Evolutionary conservation across 1,284 basidiomycete genomes (phyloP).

Genomic region (Puccinia triticina): DNA sequence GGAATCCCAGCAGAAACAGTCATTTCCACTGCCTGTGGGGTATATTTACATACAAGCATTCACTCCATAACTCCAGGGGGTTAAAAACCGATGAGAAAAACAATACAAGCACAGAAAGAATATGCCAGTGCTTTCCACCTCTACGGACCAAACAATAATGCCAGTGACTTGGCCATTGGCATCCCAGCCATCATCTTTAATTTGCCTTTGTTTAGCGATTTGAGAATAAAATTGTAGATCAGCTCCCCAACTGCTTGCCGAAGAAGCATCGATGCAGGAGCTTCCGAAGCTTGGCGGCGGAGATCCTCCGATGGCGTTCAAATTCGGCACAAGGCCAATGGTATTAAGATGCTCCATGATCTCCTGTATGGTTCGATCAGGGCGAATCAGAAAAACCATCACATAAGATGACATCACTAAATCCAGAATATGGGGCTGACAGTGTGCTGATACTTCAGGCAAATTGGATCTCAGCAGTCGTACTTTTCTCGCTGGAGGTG

Average conservation of each 20-base stretch:
- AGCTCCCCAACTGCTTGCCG: not conserved
- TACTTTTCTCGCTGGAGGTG: no score
- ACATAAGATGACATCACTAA: slow-evolving; percentile 18
- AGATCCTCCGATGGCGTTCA: not conserved
- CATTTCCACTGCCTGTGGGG: not conserved
- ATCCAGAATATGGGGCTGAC: not conserved
- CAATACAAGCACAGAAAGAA: no score
- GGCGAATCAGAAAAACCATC: not conserved
- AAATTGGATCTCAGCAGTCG: not conserved
- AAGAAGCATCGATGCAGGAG: not conserved
- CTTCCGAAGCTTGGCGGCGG: not conserved
- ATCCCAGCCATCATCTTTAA: no score
- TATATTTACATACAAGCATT: not conserved
- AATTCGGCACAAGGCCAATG: not conserved
- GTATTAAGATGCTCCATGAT: not conserved
- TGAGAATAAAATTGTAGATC: not conserved
- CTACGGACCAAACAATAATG: no score
- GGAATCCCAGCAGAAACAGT: slow-evolving; percentile 6
- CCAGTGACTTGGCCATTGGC: no score
- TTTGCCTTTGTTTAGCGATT: no score
- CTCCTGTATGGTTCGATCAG: slow-evolving; percentile 7
- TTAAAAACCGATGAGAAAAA: not conserved
- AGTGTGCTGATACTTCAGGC: not conserved
- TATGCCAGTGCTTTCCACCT: no score
- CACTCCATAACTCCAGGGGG: not conserved